A percentile compares a stretch with the other conserved stretches of the same genome.
Conservation (phyloP, 2,329 filamentous ascomycete species). For the Colletotrichum eremochloae region DNA sequence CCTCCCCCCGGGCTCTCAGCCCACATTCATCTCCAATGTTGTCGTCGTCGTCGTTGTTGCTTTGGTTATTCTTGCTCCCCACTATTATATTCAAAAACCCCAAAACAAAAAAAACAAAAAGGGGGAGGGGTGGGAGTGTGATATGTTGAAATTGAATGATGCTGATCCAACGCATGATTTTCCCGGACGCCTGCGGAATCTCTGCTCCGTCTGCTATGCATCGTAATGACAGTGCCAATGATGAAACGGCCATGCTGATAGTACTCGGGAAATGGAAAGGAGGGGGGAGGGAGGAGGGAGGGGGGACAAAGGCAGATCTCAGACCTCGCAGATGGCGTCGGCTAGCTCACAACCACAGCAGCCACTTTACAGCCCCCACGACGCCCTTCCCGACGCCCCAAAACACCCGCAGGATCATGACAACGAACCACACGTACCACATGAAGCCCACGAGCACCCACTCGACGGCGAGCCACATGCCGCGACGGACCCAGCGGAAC, state of each 20-base stretch:
- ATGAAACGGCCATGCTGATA: not conserved
- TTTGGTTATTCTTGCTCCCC: not conserved
- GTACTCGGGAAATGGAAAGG: not conserved
- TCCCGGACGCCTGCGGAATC: constrained; percentile 13
- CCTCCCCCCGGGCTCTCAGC: not conserved
- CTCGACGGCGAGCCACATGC: constrained; percentile 86
- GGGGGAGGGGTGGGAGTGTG: not conserved
- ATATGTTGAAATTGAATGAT: not conserved
- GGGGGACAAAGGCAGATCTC: not conserved
- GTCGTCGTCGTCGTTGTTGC: not conserved
- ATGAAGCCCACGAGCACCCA: constrained; percentile 90
- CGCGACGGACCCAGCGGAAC: constrained; percentile 80
- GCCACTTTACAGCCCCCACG: constrained; percentile 77
- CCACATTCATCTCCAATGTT: not conserved
- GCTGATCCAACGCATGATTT: not conserved
- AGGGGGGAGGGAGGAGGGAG: no score
- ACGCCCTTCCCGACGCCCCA: constrained; percentile 73
- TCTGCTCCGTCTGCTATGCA: constrained; percentile 33
- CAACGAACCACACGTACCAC: constrained; percentile 95
- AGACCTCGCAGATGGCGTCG: not conserved
- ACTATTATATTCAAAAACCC: not conserved
- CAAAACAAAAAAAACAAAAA: not conserved
- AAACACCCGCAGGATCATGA: constrained; percentile 79
- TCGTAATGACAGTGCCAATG: constrained; percentile 30
- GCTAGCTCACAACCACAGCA: constrained; percentile 78